Conservation (phyloP, 148 eudicot genomes). For the Rheum nobile region DNA sequence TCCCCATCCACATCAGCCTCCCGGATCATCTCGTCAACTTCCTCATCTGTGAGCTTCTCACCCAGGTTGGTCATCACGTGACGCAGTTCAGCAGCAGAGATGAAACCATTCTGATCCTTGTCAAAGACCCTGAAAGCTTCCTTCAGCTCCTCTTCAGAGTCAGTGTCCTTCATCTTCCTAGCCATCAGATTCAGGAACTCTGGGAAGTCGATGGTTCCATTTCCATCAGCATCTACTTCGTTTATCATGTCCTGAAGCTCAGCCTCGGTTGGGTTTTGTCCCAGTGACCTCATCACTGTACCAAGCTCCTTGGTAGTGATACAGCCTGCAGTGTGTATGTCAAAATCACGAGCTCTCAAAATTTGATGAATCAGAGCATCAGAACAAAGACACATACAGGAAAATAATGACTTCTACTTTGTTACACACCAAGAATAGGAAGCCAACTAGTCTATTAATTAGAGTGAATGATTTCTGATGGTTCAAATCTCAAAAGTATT, state of each 20-base stretch:
- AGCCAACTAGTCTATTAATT: not conserved
- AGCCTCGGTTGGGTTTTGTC: too few relatives aligned
- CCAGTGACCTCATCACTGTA: too few relatives aligned
- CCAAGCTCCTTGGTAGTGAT: too few relatives aligned
- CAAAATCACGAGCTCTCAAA: not conserved
- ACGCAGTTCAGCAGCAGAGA: too few relatives aligned
- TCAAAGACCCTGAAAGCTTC: conserved; percentile 81
- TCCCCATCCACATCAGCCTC: too few relatives aligned
- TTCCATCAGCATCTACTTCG: conserved; percentile 62
- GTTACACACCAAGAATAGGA: not conserved
- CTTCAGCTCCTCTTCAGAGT: conserved; percentile 73
- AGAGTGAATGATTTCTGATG: not conserved
- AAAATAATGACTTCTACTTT: not conserved
- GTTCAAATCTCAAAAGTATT: not conserved
- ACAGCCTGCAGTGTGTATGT: conserved; percentile 20
- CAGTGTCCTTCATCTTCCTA: conserved; percentile 73
- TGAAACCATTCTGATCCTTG: conserved; percentile 83
- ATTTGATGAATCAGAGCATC: not conserved
- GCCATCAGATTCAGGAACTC: conserved; percentile 78
- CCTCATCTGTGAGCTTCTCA: too few relatives aligned
- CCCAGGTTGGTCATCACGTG: too few relatives aligned
- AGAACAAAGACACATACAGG: not conserved
- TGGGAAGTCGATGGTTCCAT: conserved; percentile 70
- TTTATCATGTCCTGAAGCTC: too few relatives aligned
- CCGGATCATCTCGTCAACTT: too few relatives aligned